These are phyloP conservation scores for Barnettozyma hawaiiensis DNA, from an alignment of 1,139 yeast genomes.

Conservation along the genomic window DNA sequence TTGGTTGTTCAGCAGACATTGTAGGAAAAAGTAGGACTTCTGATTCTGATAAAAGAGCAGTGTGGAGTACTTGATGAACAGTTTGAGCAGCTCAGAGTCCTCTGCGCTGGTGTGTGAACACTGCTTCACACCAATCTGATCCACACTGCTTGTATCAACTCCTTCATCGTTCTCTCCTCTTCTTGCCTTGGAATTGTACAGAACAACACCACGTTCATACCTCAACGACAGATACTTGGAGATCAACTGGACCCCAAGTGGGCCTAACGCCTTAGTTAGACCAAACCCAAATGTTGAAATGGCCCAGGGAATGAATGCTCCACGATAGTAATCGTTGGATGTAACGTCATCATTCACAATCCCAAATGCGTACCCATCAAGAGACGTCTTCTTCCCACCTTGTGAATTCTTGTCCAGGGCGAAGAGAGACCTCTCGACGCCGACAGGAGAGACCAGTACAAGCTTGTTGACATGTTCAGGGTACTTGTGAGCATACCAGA, in stretches of 20 bases:
- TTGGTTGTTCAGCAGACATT: conserved; percentile 17
- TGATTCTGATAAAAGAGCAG: conserved; percentile 24
- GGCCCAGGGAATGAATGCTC: conserved; percentile 25
- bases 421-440: conserved; percentile 69
- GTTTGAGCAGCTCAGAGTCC: conserved; percentile 24
- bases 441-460: conserved; percentile 83
- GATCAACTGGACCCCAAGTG: conserved; percentile 53
- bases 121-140: not conserved
- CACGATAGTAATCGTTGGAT: conserved; percentile 20
- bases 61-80: conserved; percentile 25
- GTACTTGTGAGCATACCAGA: conserved; percentile 70
- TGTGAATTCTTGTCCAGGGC: conserved; percentile 37
- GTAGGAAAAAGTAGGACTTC: conserved; percentile 17
- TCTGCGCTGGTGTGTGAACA: not conserved
- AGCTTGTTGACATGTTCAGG: conserved; percentile 56
- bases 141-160: not conserved
- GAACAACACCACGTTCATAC: conserved; percentile 32
- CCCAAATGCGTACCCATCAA: conserved; percentile 7
- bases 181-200: conserved; percentile 9
- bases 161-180: conserved; percentile 1
- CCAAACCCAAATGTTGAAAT: conserved; percentile 34
- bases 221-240: conserved; percentile 48
- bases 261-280: conserved; percentile 48
- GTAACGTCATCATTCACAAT: conserved; percentile 11
- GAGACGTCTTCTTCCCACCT: conserved; percentile 2